phyloP scores from a whole-genome alignment of 345 rosid species.

The Populus euphratica region DNA sequence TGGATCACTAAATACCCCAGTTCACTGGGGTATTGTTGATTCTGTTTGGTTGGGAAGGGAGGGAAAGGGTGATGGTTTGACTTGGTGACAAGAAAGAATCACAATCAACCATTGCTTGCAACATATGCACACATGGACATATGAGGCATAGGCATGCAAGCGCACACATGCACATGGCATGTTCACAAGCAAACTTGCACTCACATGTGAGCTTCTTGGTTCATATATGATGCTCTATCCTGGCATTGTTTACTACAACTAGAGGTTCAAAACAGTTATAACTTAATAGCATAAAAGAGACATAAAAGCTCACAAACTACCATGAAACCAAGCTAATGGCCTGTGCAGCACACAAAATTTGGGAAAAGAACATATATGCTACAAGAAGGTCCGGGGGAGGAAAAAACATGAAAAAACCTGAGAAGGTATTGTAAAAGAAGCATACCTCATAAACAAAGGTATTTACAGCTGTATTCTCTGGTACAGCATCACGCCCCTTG shows the following conservation, averaged over 20 bases:
- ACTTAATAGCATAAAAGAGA: background rate
- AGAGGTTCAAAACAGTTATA: background rate
- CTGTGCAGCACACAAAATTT: background rate
- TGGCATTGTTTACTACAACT: background rate
- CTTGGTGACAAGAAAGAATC: background rate
- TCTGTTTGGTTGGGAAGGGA: background rate
- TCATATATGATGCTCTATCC: background rate
- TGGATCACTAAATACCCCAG: background rate
- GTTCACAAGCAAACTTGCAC: background rate
- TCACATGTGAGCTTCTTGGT: background rate
- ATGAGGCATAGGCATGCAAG: background rate
- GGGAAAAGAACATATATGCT: background rate
- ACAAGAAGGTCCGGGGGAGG: background rate
- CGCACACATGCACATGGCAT: background rate
- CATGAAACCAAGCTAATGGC: background rate
- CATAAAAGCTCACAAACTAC: background rate
- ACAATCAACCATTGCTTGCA: background rate
- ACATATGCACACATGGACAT: background rate
- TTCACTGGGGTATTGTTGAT: background rate
- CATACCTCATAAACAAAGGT: conserved; percentile 79
- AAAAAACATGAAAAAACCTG: background rate
- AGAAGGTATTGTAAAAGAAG: conserved; percentile 3
- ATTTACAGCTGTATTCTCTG: conserved; percentile 83
- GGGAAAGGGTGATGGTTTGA: background rate
- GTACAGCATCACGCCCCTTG: conserved; percentile 89